These are phyloP conservation scores for Pyrus communis DNA, from an alignment of 306 rosid species.

Conservation along the genomic window DNA sequence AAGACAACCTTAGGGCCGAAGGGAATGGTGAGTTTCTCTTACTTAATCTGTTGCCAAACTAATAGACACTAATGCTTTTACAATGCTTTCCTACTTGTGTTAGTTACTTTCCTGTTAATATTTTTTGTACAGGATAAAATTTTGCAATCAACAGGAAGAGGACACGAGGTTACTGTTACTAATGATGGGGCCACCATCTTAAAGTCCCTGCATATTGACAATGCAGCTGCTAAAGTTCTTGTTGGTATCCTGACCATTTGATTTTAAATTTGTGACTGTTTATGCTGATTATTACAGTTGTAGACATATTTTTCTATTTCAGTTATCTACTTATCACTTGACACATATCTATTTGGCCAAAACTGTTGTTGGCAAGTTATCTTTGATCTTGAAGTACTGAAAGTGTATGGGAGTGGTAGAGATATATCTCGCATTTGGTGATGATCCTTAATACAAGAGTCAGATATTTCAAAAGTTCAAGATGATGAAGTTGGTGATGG, in stretches of 20 bases:
- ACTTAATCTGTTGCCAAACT: not conserved
- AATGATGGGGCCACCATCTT: constrained; percentile 98
- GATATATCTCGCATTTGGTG: not conserved
- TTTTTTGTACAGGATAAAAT: constrained; percentile 69
- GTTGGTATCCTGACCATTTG: constrained; percentile 73
- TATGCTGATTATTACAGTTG: not conserved
- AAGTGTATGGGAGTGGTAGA: not conserved
- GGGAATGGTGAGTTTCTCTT: constrained; percentile 64
- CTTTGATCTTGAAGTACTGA: not conserved
- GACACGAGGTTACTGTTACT: constrained; percentile 72
- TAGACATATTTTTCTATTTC: not conserved
- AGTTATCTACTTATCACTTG: not conserved
- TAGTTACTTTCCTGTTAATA: constrained; percentile 1
- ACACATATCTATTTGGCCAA: not conserved
- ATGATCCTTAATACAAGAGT: constrained; percentile 42
- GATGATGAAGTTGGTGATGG: constrained; percentile 99
- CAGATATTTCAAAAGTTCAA: constrained; percentile 97
- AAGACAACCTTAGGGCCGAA: constrained; percentile 96
- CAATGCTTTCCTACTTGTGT: not conserved
- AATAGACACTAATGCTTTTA: not conserved
- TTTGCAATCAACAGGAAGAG: constrained; percentile 94
- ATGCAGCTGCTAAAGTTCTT: constrained; percentile 98
- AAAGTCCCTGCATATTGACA: constrained; percentile 93
- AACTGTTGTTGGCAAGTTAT: not conserved
- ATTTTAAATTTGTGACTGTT: not conserved